Evolutionary conservation across 257 asterid genomes (phyloP), one percentile per base, ranked within the genome.

Genomic region (Cordia subcordata): DNA sequence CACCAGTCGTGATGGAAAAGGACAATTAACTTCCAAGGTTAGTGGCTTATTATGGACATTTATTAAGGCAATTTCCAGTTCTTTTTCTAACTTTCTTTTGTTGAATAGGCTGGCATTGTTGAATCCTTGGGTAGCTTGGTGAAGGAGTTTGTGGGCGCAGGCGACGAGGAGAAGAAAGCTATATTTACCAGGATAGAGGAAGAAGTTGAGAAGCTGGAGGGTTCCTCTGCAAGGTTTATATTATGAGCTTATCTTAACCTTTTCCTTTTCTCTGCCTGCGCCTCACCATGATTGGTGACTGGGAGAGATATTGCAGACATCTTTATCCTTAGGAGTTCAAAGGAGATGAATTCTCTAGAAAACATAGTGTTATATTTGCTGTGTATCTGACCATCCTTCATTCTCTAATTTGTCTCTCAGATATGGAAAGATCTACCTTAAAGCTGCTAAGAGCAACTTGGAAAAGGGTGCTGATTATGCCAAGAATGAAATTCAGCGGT

Each of bases 381-480:
- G 19, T 10, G 42, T 27, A 5, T 33, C 8, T 8, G 5, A 22
- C 12, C 23, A 5, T 35, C 49, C 15, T 42, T 38, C 5, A 32
- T 40, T 63, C 62, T 16, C 56, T 49, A 15, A 49, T 51, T 71
- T 57, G 10, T 57, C 72, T 59, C 66, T 37, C 62, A 92, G 99
- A 71, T 74, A 81, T 57, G 97, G 87, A 38, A 84, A 86, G 79
- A 81, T 92, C 66, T 92, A 92, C 61, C 67, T 79, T 59, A 92
- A 88, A 75, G 86, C 79, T 76, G 96, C 96, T 60, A 88, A 92
- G 81, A 88, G 85, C 79, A 71, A 78, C 79, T 8, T 77, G 77
- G 94, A 77, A 15, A 92, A 84, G 68, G 99, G 99, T 66, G 71
- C 87, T 64, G 95, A 92, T 71, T 88, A 86, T 57, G 79, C 96